Evolutionary conservation across 192 early-diverging fungal genomes (phyloP), one percentile per base, ranked within the genome.

Genomic region (Backusella australiensis): DNA sequence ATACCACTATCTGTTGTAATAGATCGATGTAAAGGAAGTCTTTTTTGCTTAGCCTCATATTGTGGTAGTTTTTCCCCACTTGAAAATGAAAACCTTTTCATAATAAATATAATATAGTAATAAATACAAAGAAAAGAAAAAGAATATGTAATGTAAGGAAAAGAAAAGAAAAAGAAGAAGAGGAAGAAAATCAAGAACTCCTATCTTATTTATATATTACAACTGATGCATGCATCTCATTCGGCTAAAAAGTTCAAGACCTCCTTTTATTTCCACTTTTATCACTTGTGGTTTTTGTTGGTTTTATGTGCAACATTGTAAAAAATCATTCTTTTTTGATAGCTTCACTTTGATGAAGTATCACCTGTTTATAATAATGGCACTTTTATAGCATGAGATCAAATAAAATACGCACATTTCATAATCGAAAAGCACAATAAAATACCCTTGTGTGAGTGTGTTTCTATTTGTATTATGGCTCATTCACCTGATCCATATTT

Each of bases 1-100:
- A 63, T 56, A 9, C 17, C 35, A 63, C 35, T 74, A 39, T 74
- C 72, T 21, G 56, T 56, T 35, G 72, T 74, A 15, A 74, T 39
- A 17, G 72, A 74, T 5, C 72, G 52, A 34, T 74, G 56, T 15
- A 74, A 56, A 3, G 72, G 72, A 17, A 74, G 12, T 74, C 21
- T 12, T 74, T 41, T 35, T 26, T 63, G 56, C 26, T 63, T 63
- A 63, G 23, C 3, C 23, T 63, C 56, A 63, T 26, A 63, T 14
- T 63, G 56, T 63, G 8, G 21, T 63, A 63, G 12, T 26, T 29
- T 63, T 63, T 63, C 56, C 3, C 56, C 56, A 29, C 56, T 4
- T 29, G 56, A 63, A 63, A 63, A 63, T 14, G 56, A 63, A 14
- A 63, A 63, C 14, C 56, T 26, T 11, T 63, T 63, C 56, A 63